Evolutionary conservation across 495 filamentous ascomycete species (phyloP).

Genomic region (Daldinia vernicosa): DNA sequence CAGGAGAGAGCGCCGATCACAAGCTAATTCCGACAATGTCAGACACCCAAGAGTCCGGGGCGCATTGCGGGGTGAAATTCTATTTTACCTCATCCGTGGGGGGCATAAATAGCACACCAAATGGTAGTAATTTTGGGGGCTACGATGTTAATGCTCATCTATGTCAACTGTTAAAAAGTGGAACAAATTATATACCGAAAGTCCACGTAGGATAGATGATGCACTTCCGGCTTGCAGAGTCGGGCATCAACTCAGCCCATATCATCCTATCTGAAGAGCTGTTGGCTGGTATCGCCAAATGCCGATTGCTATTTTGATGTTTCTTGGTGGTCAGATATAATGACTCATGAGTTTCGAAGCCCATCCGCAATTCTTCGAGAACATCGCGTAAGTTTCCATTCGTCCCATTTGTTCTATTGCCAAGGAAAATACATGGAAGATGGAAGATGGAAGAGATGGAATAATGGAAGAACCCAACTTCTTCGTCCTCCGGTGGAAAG

Average conservation of each 20-base stretch:
- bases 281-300: conserved; percentile 1
- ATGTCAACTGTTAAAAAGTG: conserved; percentile 1
- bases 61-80: conserved; percentile 35
- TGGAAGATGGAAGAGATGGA: conserved; percentile 13
- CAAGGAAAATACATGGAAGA: conserved; percentile 26
- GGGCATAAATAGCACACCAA: conserved; percentile 1
- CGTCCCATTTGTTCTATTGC: conserved; percentile 4
- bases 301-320: conserved; percentile 13
- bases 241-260: conserved; percentile 27
- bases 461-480: conserved; percentile 4
- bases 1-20: conserved; percentile 32
- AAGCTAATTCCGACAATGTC: conserved; percentile 18
- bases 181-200: conserved; percentile 14
- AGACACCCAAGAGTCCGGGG: conserved; percentile 37
- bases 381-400: conserved; percentile 13
- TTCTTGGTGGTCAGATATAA: background rate
- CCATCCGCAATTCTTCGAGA: conserved; percentile 20
- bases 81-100: conserved; percentile 26
- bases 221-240: conserved; percentile 11
- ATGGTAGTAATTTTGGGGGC: background rate
- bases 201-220: background rate
- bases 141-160: background rate
- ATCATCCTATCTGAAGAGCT: background rate
- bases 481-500: conserved; percentile 18
- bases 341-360: conserved; percentile 6